These are phyloP conservation scores for Dissophora ornata DNA, from an alignment of 192 early-diverging fungal species.

Conservation along the genomic window DNA sequence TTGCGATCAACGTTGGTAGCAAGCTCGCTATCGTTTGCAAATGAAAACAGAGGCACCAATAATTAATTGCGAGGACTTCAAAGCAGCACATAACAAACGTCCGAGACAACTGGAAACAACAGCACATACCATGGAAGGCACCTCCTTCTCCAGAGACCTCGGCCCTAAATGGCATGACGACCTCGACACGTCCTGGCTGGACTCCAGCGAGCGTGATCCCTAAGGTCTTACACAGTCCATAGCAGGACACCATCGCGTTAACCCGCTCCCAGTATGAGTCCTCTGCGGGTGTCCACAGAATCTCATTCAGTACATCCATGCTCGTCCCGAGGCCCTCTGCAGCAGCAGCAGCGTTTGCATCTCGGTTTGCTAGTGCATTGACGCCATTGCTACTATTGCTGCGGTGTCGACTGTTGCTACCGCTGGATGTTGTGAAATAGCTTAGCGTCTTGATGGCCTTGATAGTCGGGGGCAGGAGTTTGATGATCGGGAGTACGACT, in stretches of 20 bases:
- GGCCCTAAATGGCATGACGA: slow-evolving; percentile 44
- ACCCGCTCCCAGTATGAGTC: slow-evolving; percentile 51
- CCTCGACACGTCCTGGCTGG: slow-evolving; percentile 39
- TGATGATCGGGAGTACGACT: slow-evolving; percentile 45
- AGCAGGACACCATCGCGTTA: slow-evolving; percentile 42
- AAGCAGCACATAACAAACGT: neutral
- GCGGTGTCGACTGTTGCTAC: slow-evolving; percentile 7
- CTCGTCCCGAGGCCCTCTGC: slow-evolving; percentile 32
- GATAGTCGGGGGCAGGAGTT: slow-evolving; percentile 32
- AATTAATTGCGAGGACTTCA: neutral
- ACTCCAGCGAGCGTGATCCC: slow-evolving; percentile 40
- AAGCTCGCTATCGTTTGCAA: slow-evolving; percentile 21
- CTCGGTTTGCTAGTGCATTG: slow-evolving; percentile 16
- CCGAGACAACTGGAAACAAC: too few relatives aligned
- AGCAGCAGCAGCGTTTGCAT: slow-evolving; percentile 14
- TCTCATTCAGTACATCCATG: slow-evolving; percentile 48
- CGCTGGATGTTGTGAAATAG: slow-evolving; percentile 20
- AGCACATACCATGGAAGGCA: slow-evolving; percentile 33
- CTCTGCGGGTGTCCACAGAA: slow-evolving; percentile 49
- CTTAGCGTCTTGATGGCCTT: slow-evolving; percentile 33
- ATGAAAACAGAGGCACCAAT: too few relatives aligned
- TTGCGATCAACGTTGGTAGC: slow-evolving; percentile 39
- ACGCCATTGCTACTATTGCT: neutral
- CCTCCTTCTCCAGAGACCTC: slow-evolving; percentile 54
- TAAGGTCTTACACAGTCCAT: slow-evolving; percentile 33